These are phyloP conservation scores for Xylariaceae sp. DNA, from an alignment of 2,329 filamentous ascomycete genomes.

Conservation along the genomic window DNA sequence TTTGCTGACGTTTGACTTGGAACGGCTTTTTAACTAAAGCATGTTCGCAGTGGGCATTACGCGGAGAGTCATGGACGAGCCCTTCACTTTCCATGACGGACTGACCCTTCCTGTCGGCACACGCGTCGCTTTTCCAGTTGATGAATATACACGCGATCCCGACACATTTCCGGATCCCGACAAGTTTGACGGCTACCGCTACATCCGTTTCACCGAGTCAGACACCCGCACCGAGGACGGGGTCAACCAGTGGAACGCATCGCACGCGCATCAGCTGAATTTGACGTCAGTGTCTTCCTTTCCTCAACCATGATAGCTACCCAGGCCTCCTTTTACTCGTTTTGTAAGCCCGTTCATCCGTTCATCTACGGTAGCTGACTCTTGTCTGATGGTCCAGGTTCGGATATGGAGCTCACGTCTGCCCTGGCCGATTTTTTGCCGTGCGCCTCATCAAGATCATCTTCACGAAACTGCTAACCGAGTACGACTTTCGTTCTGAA, in stretches of 20 bases:
- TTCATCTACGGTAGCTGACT: too few species aligned
- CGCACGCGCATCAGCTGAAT: neutral
- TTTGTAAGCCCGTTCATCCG: too few species aligned
- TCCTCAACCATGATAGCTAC: too few species aligned
- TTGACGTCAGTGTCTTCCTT: neutral
- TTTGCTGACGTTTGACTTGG: neutral
- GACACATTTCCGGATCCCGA: neutral
- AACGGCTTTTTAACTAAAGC: neutral
- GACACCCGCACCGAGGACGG: neutral
- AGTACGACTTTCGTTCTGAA: neutral
- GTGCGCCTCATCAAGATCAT: slow-evolving; percentile 1
- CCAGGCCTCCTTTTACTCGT: too few species aligned
- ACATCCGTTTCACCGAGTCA: neutral
- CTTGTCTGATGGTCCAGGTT: neutral
- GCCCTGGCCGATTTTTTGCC: slow-evolving; percentile 1
- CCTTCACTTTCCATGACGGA: neutral
- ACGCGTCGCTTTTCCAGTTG: neutral
- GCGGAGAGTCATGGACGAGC: neutral
- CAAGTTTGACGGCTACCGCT: neutral
- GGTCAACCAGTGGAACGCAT: neutral
- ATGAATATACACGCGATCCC: neutral
- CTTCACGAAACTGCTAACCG: neutral
- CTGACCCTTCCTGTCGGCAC: neutral
- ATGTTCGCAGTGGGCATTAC: neutral
- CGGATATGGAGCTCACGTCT: neutral